Conservation (phyloP, 73 alveolate species). For the Blepharisma stoltei region DNA sequence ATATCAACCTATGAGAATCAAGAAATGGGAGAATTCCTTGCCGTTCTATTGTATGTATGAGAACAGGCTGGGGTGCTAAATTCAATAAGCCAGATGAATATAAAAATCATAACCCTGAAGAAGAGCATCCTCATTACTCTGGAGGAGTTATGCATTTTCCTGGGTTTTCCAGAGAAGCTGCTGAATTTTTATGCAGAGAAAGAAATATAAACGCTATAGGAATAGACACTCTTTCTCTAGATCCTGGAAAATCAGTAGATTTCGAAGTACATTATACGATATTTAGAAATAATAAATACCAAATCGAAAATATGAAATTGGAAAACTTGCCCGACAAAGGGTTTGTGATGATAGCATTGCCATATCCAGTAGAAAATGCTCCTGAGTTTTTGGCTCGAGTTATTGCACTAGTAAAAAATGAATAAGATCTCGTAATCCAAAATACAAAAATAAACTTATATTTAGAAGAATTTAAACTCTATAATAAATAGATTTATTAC, state of each 20-base stretch:
- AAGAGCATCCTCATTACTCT: not conserved
- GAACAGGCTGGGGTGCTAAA: slow-evolving; percentile 21
- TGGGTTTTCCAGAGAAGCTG: slow-evolving; percentile 8
- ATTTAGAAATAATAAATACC: slow-evolving; percentile 4
- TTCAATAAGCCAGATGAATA: not conserved
- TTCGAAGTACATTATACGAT: slow-evolving; percentile 5
- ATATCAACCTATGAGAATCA: not conserved
- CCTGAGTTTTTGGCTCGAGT: slow-evolving; percentile 15
- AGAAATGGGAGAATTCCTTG: not conserved
- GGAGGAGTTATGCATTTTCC: slow-evolving; percentile 25
- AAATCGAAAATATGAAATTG: slow-evolving; percentile 16
- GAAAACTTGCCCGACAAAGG: not conserved
- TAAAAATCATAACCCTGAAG: not conserved
- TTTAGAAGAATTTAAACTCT: too few species aligned
- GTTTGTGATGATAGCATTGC: not conserved
- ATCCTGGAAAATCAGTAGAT: not conserved
- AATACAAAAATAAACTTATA: too few species aligned
- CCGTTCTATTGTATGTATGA: slow-evolving; percentile 13
- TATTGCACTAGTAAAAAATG: not conserved
- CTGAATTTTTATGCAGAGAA: not conserved
- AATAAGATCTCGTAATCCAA: not conserved
- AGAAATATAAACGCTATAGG: slow-evolving; percentile 8
- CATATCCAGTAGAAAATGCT: not conserved
- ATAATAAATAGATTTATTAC: too few species aligned
- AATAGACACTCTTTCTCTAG: slow-evolving; percentile 22